A percentile compares a stretch with the other conserved stretches of the same genome.
Evolutionary conservation across 2,329 filamentous ascomycete genomes (phyloP).

Genomic region (Rugonectria rugulosa): DNA sequence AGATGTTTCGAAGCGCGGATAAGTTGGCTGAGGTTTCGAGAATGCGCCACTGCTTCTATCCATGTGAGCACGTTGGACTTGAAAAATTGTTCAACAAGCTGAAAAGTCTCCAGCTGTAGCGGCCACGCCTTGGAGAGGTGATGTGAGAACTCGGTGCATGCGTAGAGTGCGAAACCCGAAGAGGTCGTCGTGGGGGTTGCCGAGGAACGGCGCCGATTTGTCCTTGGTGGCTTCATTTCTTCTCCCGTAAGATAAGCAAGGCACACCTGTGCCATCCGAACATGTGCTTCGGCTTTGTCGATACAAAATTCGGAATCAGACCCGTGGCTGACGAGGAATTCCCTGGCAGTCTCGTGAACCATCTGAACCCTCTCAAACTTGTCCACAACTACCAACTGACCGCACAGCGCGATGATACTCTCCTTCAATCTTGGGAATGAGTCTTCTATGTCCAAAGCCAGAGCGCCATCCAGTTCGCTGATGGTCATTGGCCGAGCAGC

Average conservation of each 20-base stretch:
- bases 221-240: constrained; percentile 45
- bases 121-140: constrained; percentile 43
- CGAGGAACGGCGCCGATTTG: constrained; percentile 22
- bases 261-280: constrained; percentile 44
- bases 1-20: constrained; percentile 28
- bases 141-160: constrained; percentile 42
- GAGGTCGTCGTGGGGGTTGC: constrained; percentile 17
- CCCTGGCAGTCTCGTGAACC: constrained; percentile 49
- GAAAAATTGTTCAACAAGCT: constrained; percentile 40
- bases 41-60: constrained; percentile 42
- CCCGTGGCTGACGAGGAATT: constrained; percentile 37
- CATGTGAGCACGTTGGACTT: constrained; percentile 46
- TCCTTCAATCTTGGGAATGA: constrained; percentile 38
- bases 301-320: constrained; percentile 43
- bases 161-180: constrained; percentile 39
- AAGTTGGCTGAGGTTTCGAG: constrained; percentile 23
- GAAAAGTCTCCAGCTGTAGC: constrained; percentile 30
- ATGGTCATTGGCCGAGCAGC: constrained; percentile 43
- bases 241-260: constrained; percentile 43
- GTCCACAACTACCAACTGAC: constrained; percentile 48
- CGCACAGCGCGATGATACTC: constrained; percentile 41
- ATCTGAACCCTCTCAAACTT: constrained; percentile 42
- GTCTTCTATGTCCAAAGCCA: constrained; percentile 45
- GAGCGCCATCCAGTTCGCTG: constrained; percentile 44
- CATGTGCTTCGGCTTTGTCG: constrained; percentile 38